Evolutionary conservation across 352 stramenopile genomes (phyloP).

Genomic region (Pythium guiyangense): DNA sequence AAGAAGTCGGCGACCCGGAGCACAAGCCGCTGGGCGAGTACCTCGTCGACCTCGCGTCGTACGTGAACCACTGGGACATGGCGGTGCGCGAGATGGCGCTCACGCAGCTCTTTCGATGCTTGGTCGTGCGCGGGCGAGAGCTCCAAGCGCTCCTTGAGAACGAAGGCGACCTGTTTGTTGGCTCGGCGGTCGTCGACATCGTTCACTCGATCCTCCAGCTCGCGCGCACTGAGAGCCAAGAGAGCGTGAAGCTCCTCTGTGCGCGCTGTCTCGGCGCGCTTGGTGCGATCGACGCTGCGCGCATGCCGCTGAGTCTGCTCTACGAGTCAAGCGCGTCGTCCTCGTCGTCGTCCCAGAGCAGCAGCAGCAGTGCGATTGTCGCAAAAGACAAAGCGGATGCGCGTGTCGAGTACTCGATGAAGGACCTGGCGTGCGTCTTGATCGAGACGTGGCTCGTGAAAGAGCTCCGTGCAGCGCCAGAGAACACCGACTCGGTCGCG

Average conservation of each 20-base stretch:
- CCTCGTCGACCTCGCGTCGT: constrained; percentile 46
- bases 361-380: constrained; percentile 3
- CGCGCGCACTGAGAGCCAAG: constrained; percentile 53
- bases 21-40: constrained; percentile 40
- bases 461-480: constrained; percentile 74
- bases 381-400: constrained; percentile 38
- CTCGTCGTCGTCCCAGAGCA: neutral
- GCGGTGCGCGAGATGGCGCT: constrained; percentile 77
- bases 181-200: constrained; percentile 46
- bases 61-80: constrained; percentile 77
- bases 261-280: constrained; percentile 71
- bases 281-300: constrained; percentile 73
- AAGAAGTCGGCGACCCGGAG: constrained; percentile 56
- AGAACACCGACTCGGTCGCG: constrained; percentile 75
- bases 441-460: constrained; percentile 83
- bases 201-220: constrained; percentile 69
- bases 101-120: constrained; percentile 53
- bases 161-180: constrained; percentile 63
- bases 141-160: constrained; percentile 66
- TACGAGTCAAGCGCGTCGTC: constrained; percentile 29
- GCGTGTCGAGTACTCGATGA: constrained; percentile 64
- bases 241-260: constrained; percentile 65
- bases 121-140: constrained; percentile 60
- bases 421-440: constrained; percentile 76
- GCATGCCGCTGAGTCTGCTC: constrained; percentile 66